Evolutionary conservation across 352 stramenopile species (phyloP), one percentile per base, ranked within the genome.

Genomic region (Pilasporangium apinafurcum): DNA sequence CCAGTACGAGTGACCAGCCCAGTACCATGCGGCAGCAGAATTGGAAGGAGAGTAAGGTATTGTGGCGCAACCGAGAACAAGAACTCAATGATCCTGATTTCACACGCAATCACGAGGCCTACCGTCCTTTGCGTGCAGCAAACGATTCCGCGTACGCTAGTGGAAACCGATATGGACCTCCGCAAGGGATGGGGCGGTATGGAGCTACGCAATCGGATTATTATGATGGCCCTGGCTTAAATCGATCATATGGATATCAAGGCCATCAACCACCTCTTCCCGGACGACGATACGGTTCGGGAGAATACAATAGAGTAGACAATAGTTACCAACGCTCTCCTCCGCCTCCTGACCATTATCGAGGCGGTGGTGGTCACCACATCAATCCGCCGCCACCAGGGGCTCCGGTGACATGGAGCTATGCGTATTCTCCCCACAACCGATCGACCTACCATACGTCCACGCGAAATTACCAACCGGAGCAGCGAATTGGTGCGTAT

Each of bases 71-170:
- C 68, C 84, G 89, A 24, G 78, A 96, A 50, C 83, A 97, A 57
- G 93, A 98, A 64, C 52, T 94, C 53, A 96, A 95, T 44, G 93
- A 98, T 59, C 87, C 87, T 2, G 87, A 96, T 54, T 96, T 96
- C 30, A 86, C 83, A 27, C 78, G 83, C 26, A 81, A 92, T 48
- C 78, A 83, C 40, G 62, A 90, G 26, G 67, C 65, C 16, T 86
- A 83, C 32, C 73, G 72, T 8, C 68, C 68, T 45, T 59, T 51
- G 4, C 46, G 58, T 21, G 42, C 26, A 18, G 32, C 17, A 12
- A 52, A 29, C 28, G 32, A 49, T 45, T 35, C n/a, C 16, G 21
- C 29, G 54, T 46, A 21, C 44, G 51, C 26, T 56, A 72, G n/a
- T n/a, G n/a, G n/a, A 22, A 68, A 53, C 5, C 59, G 58, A 17